Percentiles rank a stretch among this genome's conserved stretches.
phyloP scores from a whole-genome alignment of 2,329 filamentous ascomycete species.

The Ceratocystis cacaofunesta region DNA sequence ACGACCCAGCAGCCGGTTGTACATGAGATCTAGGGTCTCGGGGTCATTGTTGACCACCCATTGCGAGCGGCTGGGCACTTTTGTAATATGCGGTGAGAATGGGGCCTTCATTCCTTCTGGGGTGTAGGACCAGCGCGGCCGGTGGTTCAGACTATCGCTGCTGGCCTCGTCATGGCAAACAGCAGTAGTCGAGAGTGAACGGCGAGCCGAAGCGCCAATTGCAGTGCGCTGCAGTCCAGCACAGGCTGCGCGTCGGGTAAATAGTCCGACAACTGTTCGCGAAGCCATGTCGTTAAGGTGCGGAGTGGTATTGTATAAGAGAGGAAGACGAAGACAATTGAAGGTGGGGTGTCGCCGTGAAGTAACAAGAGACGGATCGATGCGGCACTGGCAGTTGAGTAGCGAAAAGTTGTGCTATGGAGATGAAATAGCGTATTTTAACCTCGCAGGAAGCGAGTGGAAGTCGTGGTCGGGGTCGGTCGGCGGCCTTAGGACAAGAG shows the following conservation, averaged over 20 bases:
- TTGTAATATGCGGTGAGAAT: conserved; percentile 45
- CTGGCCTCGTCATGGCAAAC: background rate
- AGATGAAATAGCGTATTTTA: background rate
- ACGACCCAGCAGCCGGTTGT: conserved; percentile 58
- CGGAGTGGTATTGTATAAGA: background rate
- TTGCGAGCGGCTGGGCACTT: conserved; percentile 35
- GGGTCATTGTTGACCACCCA: conserved; percentile 67
- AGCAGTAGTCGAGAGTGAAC: conserved; percentile 7
- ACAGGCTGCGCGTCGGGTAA: background rate
- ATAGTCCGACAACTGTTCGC: background rate
- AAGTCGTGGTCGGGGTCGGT: background rate
- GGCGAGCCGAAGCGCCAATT: background rate
- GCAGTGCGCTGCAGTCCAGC: background rate
- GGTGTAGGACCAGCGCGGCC: conserved; percentile 59
- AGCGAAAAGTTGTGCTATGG: background rate
- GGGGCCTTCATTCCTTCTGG: conserved; percentile 55
- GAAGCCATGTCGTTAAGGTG: background rate
- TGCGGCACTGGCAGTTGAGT: background rate
- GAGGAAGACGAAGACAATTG: background rate
- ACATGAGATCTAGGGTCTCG: conserved; percentile 58
- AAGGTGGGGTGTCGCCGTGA: conserved; percentile 4
- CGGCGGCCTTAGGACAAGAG: background rate
- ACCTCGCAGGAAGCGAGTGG: background rate
- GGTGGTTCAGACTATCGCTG: conserved; percentile 27
- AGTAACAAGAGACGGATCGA: too few species aligned